Percentiles rank a stretch among this genome's conserved stretches.
Evolutionary conservation across 116 monocot genomes (phyloP).

Genomic region (Posidonia oceanica): DNA sequence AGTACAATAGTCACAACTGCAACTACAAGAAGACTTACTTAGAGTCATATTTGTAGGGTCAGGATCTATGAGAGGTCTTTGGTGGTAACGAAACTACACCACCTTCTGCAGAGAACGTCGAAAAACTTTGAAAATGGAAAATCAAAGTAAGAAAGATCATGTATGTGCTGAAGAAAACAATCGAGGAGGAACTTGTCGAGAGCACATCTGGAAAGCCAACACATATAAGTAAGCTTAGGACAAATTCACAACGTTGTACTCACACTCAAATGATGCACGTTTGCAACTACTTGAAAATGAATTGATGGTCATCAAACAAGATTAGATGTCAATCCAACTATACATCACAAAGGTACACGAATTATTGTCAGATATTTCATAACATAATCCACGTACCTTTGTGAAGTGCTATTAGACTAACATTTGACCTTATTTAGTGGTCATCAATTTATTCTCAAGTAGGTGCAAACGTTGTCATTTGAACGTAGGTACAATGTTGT

Average conservation of each 20-base stretch:
- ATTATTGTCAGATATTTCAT: not conserved
- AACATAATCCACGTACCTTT: not conserved
- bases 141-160: not conserved
- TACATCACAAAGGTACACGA: not conserved
- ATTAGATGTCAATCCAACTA: not conserved
- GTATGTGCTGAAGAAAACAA: not conserved
- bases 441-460: not conserved
- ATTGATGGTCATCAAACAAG: not conserved
- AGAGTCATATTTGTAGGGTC: not conserved
- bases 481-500: not conserved
- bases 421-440: not conserved
- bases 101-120: not conserved
- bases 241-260: not conserved
- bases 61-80: not conserved
- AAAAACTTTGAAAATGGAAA: not conserved
- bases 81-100: not conserved
- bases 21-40: not conserved
- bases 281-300: not conserved
- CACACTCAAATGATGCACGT: not conserved
- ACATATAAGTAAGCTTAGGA: not conserved
- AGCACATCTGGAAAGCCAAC: not conserved
- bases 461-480: not conserved
- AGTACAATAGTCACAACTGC: not conserved
- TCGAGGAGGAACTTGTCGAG: not conserved
- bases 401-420: not conserved